These are phyloP conservation scores for Elaeis guineensis DNA, from an alignment of 176 grass and related monocot genomes.

Conservation along the genomic window DNA sequence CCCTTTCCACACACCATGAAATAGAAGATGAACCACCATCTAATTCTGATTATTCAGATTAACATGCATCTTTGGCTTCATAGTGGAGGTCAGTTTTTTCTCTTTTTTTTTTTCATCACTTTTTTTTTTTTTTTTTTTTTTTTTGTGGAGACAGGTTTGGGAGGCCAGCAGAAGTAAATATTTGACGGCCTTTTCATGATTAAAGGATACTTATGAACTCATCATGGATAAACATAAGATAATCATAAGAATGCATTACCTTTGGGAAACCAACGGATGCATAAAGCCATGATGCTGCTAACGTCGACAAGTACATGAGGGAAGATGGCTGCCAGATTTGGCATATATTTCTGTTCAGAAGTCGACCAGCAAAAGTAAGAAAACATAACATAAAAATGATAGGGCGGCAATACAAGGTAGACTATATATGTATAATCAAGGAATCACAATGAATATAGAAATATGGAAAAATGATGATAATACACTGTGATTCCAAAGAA, in stretches of 20 bases:
- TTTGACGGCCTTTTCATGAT: no score
- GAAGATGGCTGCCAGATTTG: slow-evolving; percentile 59
- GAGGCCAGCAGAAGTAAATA: no score
- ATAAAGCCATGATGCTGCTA: slow-evolving; percentile 88
- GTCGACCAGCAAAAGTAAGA: background rate
- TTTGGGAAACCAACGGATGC: slow-evolving; percentile 76
- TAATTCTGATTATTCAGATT: no score
- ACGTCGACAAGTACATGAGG: slow-evolving; percentile 75
- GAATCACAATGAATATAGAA: slow-evolving; percentile 1
- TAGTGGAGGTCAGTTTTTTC: no score
- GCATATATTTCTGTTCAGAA: slow-evolving; percentile 70
- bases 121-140: no score
- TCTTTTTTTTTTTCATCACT: no score
- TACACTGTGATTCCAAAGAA: no score
- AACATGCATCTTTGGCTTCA: no score
- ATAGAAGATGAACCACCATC: no score
- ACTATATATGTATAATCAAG: background rate
- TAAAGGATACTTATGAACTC: background rate
- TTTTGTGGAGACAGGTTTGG: no score
- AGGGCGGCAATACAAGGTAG: slow-evolving; percentile 8
- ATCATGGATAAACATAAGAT: background rate
- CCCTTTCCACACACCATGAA: no score
- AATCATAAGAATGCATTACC: slow-evolving; percentile 25
- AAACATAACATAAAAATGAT: slow-evolving; percentile 19
- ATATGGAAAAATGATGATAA: background rate